These are phyloP conservation scores for Lactifluus hygrophoroides DNA, from an alignment of 768 basidiomycete genomes.

Conservation along the genomic window DNA sequence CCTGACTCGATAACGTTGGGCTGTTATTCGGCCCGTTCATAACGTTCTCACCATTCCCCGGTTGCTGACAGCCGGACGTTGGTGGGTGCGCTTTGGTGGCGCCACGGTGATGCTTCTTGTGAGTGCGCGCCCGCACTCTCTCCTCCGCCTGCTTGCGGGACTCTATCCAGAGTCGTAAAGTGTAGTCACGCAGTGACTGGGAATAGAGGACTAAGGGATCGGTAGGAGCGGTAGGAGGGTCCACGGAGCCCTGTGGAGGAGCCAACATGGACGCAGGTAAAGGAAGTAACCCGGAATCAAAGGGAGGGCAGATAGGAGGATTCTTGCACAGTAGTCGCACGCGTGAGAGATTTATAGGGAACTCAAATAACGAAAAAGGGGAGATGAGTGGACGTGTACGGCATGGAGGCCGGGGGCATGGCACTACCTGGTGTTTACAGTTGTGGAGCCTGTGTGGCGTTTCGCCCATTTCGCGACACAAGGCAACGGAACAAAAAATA, in stretches of 20 bases:
- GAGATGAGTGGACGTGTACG: background rate
- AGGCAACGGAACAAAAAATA: background rate
- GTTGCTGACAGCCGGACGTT: background rate
- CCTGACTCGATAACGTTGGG: background rate
- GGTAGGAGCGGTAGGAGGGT: background rate
- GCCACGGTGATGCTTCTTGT: constrained; percentile 17
- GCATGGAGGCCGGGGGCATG: background rate
- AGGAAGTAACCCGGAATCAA: background rate
- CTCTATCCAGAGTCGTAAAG: constrained; percentile 58
- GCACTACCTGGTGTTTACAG: background rate
- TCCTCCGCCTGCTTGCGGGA: constrained; percentile 53
- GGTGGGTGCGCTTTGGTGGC: background rate
- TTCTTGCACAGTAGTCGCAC: background rate
- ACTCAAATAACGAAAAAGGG: background rate
- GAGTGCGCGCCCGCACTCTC: constrained; percentile 21
- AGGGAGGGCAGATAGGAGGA: background rate
- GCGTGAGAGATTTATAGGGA: constrained; percentile 1
- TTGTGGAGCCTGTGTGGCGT: constrained; percentile 14
- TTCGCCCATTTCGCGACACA: background rate
- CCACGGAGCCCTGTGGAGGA: background rate
- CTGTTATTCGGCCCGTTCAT: background rate
- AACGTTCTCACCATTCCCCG: background rate
- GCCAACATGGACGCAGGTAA: background rate
- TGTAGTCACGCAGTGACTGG: constrained; percentile 58
- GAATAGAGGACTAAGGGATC: constrained; percentile 43